Base-by-base conservation (phyloP, 352 stramenopile species). In the Phytophthora cactorum region DNA sequence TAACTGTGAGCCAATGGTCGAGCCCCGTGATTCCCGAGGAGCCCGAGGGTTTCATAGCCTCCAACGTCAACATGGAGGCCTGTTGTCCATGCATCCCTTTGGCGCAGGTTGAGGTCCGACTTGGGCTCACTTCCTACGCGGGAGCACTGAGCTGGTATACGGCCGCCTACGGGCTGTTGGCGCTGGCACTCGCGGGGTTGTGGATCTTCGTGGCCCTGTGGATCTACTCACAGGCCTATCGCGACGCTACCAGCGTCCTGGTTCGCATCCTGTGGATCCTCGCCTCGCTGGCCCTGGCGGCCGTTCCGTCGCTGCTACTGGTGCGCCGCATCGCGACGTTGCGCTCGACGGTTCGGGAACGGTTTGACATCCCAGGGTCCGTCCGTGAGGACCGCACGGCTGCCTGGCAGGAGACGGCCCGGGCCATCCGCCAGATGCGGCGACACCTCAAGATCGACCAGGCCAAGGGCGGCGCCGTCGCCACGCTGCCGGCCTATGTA, bases 361-460 rank as follows among this genome's bases (percentile, higher is more conserved):
- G 64, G 17, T 79, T 79, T 46, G 72, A 77, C 60, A 77, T 79
- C 25, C 72, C 72, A 10, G 72, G 72, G 3, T 75, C 63, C 14
- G 45, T 66, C 1, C 59, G 64, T 14, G 72, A 79, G 50, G 72
- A 79, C 50, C 72, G 68, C 52, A 72, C 72, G 43, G 72, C 72
- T 1, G 72, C 68, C 31, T 77, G 63, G 68, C 68, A 77, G 57
- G 72, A 79, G 58, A 70, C 66, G 28, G 64, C 54, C 52, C 61
- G 74, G 2, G 66, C 59, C 27, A 74, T 81, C 47, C 66, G 63
- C 11, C 74, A 81, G 60, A 81, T 81, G 70, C 62, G 56, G 22
- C 59, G 66, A 34, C 74, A 81, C 56, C 55, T 81, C 15, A 66
- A 77, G 59, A 77, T 78, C 61, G 66, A 81, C 32, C 28, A 59